Percentiles rank a stretch among this genome's conserved stretches.
Conservation (phyloP, 768 basidiomycete genomes). For the Suillus alpinus region DNA sequence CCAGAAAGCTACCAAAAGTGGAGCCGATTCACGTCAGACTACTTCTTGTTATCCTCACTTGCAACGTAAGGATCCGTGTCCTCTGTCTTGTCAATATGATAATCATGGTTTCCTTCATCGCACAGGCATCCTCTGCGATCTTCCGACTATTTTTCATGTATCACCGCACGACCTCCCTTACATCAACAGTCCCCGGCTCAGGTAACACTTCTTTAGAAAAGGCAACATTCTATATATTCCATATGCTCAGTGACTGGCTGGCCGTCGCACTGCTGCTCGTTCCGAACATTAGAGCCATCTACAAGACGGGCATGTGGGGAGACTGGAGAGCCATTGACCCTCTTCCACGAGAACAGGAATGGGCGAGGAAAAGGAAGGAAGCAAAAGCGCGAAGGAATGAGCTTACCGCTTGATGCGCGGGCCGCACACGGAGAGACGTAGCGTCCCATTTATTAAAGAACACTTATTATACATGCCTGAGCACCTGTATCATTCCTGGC, state of each 20-base stretch:
- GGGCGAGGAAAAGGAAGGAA: background rate
- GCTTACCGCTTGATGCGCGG: background rate
- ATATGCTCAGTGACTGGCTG: conserved; percentile 45
- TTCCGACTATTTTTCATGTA: conserved; percentile 43
- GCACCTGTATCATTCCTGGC: background rate
- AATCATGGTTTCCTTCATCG: background rate
- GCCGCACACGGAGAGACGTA: background rate
- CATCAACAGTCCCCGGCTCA: conserved; percentile 25
- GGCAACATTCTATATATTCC: conserved; percentile 42
- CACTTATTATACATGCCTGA: background rate
- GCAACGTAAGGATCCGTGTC: conserved; percentile 30
- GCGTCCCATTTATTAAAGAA: background rate
- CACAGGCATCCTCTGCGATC: conserved; percentile 26
- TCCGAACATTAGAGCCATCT: conserved; percentile 29
- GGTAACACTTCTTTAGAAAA: conserved; percentile 36
- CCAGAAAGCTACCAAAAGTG: conserved; percentile 26
- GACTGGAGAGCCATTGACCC: conserved; percentile 13
- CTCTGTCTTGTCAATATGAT: background rate
- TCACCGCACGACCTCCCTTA: conserved; percentile 32
- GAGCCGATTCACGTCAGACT: conserved; percentile 19
- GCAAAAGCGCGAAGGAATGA: conserved; percentile 2
- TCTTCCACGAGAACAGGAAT: background rate
- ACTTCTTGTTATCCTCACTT: conserved; percentile 17
- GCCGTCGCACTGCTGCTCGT: conserved; percentile 27
- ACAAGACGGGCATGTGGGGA: conserved; percentile 25